Evolutionary conservation across 805 yeast genomes (phyloP).

Genomic region (Hanseniaspora taiwanica): DNA sequence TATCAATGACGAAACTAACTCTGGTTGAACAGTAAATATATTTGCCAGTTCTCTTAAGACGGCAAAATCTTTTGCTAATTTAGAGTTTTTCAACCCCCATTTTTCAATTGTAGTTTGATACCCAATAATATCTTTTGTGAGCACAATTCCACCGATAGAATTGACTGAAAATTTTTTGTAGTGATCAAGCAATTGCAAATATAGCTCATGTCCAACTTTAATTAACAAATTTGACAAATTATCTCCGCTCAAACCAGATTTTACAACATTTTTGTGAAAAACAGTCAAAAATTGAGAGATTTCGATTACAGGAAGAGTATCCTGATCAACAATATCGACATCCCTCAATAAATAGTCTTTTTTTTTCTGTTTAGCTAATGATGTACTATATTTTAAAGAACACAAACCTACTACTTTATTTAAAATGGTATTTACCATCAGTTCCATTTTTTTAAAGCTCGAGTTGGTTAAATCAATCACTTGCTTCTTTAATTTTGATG

Average conservation of each 20-base stretch:
- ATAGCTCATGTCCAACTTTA: slow-evolving; percentile 45
- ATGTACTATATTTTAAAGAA: slow-evolving; percentile 34
- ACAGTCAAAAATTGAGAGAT: slow-evolving; percentile 39
- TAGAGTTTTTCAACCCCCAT: slow-evolving; percentile 41
- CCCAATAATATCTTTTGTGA: slow-evolving; percentile 71
- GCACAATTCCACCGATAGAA: slow-evolving; percentile 68
- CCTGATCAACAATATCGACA: slow-evolving; percentile 35
- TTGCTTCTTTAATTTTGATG: slow-evolving; percentile 42
- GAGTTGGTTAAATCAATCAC: slow-evolving; percentile 51
- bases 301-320: slow-evolving; percentile 59
- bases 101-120: slow-evolving; percentile 56
- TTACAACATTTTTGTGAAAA: slow-evolving; percentile 22
- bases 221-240: slow-evolving; percentile 40
- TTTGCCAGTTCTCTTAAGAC: slow-evolving; percentile 73
- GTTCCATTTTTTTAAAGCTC: slow-evolving; percentile 47
- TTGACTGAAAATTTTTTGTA: slow-evolving; percentile 64
- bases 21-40: slow-evolving; percentile 73
- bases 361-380: slow-evolving; percentile 55
- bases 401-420: slow-evolving; percentile 43
- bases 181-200: slow-evolving; percentile 52
- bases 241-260: slow-evolving; percentile 27
- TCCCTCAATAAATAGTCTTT: slow-evolving; percentile 51
- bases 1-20: slow-evolving; percentile 60
- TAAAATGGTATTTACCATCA: slow-evolving; percentile 49
- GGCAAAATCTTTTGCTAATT: slow-evolving; percentile 48